These are phyloP conservation scores for Trichoderma sp. DNA, from an alignment of 2,329 filamentous ascomycete genomes.

Conservation along the genomic window DNA sequence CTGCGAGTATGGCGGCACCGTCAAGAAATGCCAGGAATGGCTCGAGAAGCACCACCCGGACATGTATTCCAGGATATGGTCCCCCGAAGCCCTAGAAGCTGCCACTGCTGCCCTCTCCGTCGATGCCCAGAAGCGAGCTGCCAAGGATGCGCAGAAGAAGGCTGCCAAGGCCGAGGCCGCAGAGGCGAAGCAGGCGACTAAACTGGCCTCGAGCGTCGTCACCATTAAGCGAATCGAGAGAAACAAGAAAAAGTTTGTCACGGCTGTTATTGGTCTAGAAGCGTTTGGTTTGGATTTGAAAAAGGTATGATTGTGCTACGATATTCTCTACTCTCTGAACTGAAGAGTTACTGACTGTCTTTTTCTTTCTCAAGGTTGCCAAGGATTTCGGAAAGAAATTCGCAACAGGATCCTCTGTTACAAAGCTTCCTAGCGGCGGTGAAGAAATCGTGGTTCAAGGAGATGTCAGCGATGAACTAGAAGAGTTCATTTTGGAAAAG, in stretches of 20 bases:
- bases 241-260: conserved; percentile 97
- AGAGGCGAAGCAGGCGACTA: conserved; percentile 81
- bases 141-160: conserved; percentile 96
- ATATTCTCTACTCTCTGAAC: background rate
- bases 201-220: conserved; percentile 79
- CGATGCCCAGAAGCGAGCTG: conserved; percentile 90
- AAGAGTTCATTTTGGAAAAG: conserved; percentile 86
- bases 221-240: conserved; percentile 96
- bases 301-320: conserved; percentile 56
- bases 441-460: conserved; percentile 99
- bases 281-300: conserved; percentile 91
- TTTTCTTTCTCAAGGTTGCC: conserved; percentile 57
- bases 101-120: conserved; percentile 85
- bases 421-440: conserved; percentile 80
- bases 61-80: conserved; percentile 82
- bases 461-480: conserved; percentile 91
- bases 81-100: conserved; percentile 81
- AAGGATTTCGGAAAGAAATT: conserved; percentile 99
- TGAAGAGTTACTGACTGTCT: background rate
- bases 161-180: conserved; percentile 88
- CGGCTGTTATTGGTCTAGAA: conserved; percentile 87
- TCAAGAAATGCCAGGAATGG: conserved; percentile 98
- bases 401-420: conserved; percentile 90
- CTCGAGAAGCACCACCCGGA: conserved; percentile 73
- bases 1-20: conserved; percentile 96